phyloP scores from a whole-genome alignment of 805 yeast species.

The Candida silvatica region DNA sequence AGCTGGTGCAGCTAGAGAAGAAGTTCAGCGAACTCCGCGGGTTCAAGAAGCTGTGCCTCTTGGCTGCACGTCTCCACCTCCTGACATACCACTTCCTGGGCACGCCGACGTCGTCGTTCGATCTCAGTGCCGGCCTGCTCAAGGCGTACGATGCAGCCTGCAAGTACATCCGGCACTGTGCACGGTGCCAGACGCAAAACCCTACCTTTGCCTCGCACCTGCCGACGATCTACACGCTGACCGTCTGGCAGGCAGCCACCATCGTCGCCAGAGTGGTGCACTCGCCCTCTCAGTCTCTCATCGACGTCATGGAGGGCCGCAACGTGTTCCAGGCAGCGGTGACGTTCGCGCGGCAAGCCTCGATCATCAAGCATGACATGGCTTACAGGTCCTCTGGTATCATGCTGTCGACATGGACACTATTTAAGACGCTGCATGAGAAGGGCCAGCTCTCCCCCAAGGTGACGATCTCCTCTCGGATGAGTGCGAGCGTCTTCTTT shows the following conservation, averaged over 20 bases:
- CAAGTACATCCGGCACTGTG: slow-evolving; percentile 59
- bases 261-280: slow-evolving; percentile 72
- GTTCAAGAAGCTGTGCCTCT: slow-evolving; percentile 57
- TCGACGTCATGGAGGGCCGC: slow-evolving; percentile 69
- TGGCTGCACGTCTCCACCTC: slow-evolving; percentile 74
- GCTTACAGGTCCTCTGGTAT: slow-evolving; percentile 90
- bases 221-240: slow-evolving; percentile 75
- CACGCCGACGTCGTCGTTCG: slow-evolving; percentile 42
- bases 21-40: slow-evolving; percentile 48
- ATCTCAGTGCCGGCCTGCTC: slow-evolving; percentile 64
- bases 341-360: slow-evolving; percentile 63
- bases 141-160: slow-evolving; percentile 75
- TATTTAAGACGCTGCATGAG: slow-evolving; percentile 61
- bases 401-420: slow-evolving; percentile 90
- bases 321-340: slow-evolving; percentile 61
- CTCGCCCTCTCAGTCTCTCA: slow-evolving; percentile 56
- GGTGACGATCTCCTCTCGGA: slow-evolving; percentile 67
- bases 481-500: slow-evolving; percentile 89
- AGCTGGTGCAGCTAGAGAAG: slow-evolving; percentile 70
- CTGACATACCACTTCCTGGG: slow-evolving; percentile 78
- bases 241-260: slow-evolving; percentile 89
- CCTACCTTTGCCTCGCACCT: slow-evolving; percentile 62
- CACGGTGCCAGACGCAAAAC: slow-evolving; percentile 49
- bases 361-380: slow-evolving; percentile 85
- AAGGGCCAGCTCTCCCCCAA: slow-evolving; percentile 31